Evolutionary conservation across 2,329 filamentous ascomycete species (phyloP), one percentile per base, ranked within the genome.

Genomic region (Curvularia sp.): DNA sequence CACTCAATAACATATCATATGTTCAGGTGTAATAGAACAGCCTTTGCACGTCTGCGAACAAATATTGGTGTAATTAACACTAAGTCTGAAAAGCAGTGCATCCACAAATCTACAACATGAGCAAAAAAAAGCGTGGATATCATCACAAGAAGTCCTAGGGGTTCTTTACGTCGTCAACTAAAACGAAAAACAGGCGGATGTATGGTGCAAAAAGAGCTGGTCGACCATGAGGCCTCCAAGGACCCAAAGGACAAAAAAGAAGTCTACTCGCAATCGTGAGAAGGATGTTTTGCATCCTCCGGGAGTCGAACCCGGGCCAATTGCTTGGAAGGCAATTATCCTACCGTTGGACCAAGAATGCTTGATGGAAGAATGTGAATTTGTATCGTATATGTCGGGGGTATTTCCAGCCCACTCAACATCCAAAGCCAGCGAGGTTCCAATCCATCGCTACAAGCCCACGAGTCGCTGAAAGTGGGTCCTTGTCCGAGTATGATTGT

Each of bases 301-400:
- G 48, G 48, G 48, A 50, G 48, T 50, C 48, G 48, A 50, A 50
- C 48, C 48, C 48, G 48, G 48, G 48, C 48, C 48, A 50, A 50
- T 50, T 50, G 48, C 48, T 50, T 50, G 48, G 48, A 50, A 50
- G 48, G 48, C 48, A 50, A 50, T 50, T 50, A 50, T 50, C 48
- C 48, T 50, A 50, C 48, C 48, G 48, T 50, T 50, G 48, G 48
- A 50, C 48, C 48, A 50, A 50, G 48, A 50, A 50, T 50, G 48
- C 48, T 50, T 50, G 48, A 50, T 50, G 48, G 35, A 50, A 50
- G n/a, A 30, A 1, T 10, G 33, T 0, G 2, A 15, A 8, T 18
- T 39, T 15, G 2, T 13, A 12, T 39, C 0, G 6, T 50, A 26
- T n/a, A 35, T 49, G 18, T 18, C 1, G 18, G 18, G 18, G 1